phyloP scores from a whole-genome alignment of 108 stramenopile genomes.

The Conticribra guillardii region DNA sequence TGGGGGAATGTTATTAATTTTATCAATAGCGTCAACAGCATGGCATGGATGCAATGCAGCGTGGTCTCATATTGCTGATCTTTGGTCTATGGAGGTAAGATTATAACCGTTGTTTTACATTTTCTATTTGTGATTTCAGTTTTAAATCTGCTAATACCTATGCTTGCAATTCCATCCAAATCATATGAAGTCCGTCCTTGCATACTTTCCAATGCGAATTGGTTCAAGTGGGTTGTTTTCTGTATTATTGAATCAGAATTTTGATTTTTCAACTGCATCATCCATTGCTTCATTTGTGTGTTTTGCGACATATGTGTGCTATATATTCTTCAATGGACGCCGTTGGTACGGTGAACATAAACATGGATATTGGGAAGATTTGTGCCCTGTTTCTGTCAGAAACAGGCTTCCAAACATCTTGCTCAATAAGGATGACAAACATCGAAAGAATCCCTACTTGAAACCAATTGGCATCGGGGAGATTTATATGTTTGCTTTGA shows the following conservation, averaged over 20 bases:
- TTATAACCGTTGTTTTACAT: background rate
- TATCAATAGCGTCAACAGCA: slow-evolving; percentile 35
- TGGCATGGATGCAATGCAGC: slow-evolving; percentile 47
- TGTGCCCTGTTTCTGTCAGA: slow-evolving; percentile 30
- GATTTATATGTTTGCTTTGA: slow-evolving; percentile 36
- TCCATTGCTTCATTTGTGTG: slow-evolving; percentile 12
- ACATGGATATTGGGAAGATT: slow-evolving; percentile 15
- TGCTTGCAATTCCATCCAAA: background rate
- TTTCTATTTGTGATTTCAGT: background rate
- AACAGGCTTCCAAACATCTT: slow-evolving; percentile 24
- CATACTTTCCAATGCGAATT: slow-evolving; percentile 27
- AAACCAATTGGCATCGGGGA: slow-evolving; percentile 15
- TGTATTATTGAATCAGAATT: slow-evolving; percentile 2
- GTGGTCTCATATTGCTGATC: slow-evolving; percentile 37
- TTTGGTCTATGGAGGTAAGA: slow-evolving; percentile 52
- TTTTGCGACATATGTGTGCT: slow-evolving; percentile 4
- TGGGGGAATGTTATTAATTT: slow-evolving; percentile 38
- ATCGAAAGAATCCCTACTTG: background rate
- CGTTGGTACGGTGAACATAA: slow-evolving; percentile 15
- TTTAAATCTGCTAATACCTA: background rate
- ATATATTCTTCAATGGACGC: slow-evolving; percentile 16
- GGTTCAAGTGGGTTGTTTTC: slow-evolving; percentile 12
- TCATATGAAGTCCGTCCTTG: slow-evolving; percentile 18
- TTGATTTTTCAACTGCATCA: slow-evolving; percentile 6
- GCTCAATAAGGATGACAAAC: background rate